These are phyloP conservation scores for Fusarium stilboides DNA, from an alignment of 2,329 filamentous ascomycete genomes.

Conservation along the genomic window DNA sequence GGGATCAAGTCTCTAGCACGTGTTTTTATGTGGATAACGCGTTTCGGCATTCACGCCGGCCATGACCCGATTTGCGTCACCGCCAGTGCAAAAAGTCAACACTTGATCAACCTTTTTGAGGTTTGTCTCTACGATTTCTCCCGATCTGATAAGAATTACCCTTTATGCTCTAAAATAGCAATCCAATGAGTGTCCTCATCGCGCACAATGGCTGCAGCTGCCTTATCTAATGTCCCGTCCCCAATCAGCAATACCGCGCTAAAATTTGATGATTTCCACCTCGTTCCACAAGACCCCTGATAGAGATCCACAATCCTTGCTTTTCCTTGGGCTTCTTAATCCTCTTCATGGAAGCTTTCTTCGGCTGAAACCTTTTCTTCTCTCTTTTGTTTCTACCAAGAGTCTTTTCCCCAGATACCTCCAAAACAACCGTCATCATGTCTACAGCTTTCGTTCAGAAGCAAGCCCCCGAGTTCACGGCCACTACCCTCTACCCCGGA, in stretches of 20 bases:
- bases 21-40: slow-evolving; percentile 17
- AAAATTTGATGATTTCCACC: slow-evolving; percentile 40
- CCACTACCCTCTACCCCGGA: slow-evolving; percentile 64
- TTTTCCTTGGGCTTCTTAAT: slow-evolving; percentile 25
- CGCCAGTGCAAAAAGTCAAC: slow-evolving; percentile 3
- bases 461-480: slow-evolving; percentile 65
- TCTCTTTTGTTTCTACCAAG: not conserved
- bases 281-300: slow-evolving; percentile 37
- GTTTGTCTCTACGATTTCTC: not conserved
- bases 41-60: slow-evolving; percentile 12
- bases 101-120: not conserved
- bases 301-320: slow-evolving; percentile 34
- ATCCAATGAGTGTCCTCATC: too few species aligned
- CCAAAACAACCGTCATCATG: slow-evolving; percentile 51
- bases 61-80: slow-evolving; percentile 32
- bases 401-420: not conserved
- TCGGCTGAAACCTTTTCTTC: not conserved
- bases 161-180: not conserved
- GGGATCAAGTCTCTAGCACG: slow-evolving; percentile 24
- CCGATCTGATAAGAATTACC: slow-evolving; percentile 17
- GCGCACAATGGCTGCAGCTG: too few species aligned
- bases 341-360: slow-evolving; percentile 2
- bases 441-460: slow-evolving; percentile 64
- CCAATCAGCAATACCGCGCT: slow-evolving; percentile 38
- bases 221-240: not conserved